Evolutionary conservation across 2,329 filamentous ascomycete species (phyloP).

Genomic region (Aspergillus clavatus): DNA sequence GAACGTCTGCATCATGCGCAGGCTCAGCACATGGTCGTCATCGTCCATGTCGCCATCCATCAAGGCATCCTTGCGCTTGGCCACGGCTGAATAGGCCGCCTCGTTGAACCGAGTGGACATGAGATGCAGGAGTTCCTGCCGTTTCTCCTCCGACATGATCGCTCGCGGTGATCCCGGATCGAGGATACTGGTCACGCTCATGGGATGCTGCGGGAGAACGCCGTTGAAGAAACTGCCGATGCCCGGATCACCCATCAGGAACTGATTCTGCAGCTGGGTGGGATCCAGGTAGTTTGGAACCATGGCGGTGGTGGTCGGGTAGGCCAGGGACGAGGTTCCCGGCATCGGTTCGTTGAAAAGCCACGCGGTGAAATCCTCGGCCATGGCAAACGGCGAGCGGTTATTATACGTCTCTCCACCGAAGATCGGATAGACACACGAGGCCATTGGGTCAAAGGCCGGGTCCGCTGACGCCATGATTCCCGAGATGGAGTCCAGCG

Average conservation of each 20-base stretch:
- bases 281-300: conserved; percentile 39
- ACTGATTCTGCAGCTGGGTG: conserved; percentile 46
- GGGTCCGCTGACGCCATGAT: conserved; percentile 24
- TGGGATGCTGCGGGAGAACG: conserved; percentile 64
- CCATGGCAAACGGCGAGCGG: conserved; percentile 81
- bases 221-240: conserved; percentile 47
- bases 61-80: conserved; percentile 70
- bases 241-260: conserved; percentile 47
- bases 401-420: conserved; percentile 77
- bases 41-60: conserved; percentile 70
- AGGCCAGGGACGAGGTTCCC: conserved; percentile 50
- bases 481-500: conserved; percentile 21
- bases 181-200: conserved; percentile 82
- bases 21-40: conserved; percentile 63
- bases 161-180: conserved; percentile 76
- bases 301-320: conserved; percentile 38
- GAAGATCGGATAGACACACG: conserved; percentile 71
- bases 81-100: conserved; percentile 66
- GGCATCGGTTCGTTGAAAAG: conserved; percentile 67
- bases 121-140: conserved; percentile 74
- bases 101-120: conserved; percentile 80
- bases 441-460: conserved; percentile 34
- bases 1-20: conserved; percentile 94
- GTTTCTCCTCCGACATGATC: conserved; percentile 80
- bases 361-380: conserved; percentile 82